Evolutionary conservation across 164 flowering plant genomes (phyloP).

Genomic region (Warburgia ugandensis): DNA sequence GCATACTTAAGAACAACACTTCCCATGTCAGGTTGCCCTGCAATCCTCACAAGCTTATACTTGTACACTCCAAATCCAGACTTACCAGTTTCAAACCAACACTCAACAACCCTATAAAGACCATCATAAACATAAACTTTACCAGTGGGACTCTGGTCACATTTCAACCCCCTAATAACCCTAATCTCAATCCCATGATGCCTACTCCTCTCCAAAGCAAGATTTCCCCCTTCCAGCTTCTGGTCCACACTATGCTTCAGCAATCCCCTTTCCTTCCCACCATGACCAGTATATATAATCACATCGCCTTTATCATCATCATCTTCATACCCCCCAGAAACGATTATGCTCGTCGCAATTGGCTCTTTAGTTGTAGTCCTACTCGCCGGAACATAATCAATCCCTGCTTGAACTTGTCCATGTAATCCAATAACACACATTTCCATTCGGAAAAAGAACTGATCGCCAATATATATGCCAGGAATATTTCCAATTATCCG

Average conservation of each 20-base stretch:
- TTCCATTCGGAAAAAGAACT: slow-evolving; percentile 73
- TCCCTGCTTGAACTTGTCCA: slow-evolving; percentile 52
- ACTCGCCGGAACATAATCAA: slow-evolving; percentile 36
- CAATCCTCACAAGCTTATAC: slow-evolving; percentile 62
- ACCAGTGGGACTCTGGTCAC: slow-evolving; percentile 34
- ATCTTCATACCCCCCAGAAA: slow-evolving; percentile 90
- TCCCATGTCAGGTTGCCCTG: slow-evolving; percentile 81
- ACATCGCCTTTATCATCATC: slow-evolving; percentile 74
- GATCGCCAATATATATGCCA: slow-evolving; percentile 67
- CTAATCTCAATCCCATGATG: slow-evolving; percentile 71
- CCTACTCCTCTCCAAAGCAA: slow-evolving; percentile 82
- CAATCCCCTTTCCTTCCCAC: slow-evolving; percentile 50
- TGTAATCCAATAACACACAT: slow-evolving; percentile 70
- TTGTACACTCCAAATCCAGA: slow-evolving; percentile 89
- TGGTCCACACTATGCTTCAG: slow-evolving; percentile 47
- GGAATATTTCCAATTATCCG: slow-evolving; percentile 76
- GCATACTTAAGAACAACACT: slow-evolving; percentile 56
- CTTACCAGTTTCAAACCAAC: slow-evolving; percentile 81
- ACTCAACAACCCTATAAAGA: slow-evolving; percentile 52
- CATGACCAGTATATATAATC: slow-evolving; percentile 76
- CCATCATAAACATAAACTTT: slow-evolving; percentile 91
- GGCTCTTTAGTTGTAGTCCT: slow-evolving; percentile 45
- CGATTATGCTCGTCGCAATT: slow-evolving; percentile 79
- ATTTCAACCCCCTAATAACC: slow-evolving; percentile 72
- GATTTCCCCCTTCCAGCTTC: slow-evolving; percentile 77